Percentiles rank a stretch among this genome's conserved stretches.
Conservation (phyloP, 805 yeast species). For the Candida coquimbonensis region DNA sequence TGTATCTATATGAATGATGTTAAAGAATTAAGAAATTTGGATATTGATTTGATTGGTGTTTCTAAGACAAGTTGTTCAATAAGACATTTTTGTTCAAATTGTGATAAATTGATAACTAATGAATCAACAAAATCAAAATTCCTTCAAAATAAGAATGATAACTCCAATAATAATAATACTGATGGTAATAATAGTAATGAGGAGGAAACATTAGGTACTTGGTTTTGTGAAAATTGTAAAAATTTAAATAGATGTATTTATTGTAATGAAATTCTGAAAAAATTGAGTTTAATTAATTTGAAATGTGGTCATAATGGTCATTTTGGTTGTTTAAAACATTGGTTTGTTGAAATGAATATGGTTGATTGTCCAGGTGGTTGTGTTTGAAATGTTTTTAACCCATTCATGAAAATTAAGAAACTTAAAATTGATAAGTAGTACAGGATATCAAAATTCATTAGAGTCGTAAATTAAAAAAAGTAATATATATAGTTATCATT, state of each 20-base stretch:
- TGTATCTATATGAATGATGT: constrained; percentile 34
- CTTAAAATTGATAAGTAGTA: too few relatives aligned
- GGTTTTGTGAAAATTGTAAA: constrained; percentile 84
- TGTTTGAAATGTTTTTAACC: not conserved
- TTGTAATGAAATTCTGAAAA: constrained; percentile 72
- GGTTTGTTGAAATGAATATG: constrained; percentile 65
- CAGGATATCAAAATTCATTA: too few relatives aligned
- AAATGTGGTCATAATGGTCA: constrained; percentile 89
- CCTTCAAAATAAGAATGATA: constrained; percentile 6
- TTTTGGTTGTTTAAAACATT: constrained; percentile 65
- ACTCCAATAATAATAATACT: too few relatives aligned
- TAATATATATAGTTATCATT: not conserved
- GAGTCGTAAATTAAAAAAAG: too few relatives aligned
- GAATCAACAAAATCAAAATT: constrained; percentile 42
- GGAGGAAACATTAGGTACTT: constrained; percentile 48
- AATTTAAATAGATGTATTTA: constrained; percentile 43
- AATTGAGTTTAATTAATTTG: constrained; percentile 51
- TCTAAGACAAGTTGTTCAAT: constrained; percentile 30
- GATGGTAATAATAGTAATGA: not conserved
- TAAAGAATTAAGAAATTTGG: constrained; percentile 14
- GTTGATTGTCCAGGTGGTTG: constrained; percentile 73
- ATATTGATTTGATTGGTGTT: constrained; percentile 4
- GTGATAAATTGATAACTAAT: constrained; percentile 53
- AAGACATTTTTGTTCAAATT: constrained; percentile 54
- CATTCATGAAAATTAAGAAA: too few relatives aligned